These are phyloP conservation scores for Halophytophthora batemanensis DNA, from an alignment of 352 stramenopile genomes.

Conservation along the genomic window DNA sequence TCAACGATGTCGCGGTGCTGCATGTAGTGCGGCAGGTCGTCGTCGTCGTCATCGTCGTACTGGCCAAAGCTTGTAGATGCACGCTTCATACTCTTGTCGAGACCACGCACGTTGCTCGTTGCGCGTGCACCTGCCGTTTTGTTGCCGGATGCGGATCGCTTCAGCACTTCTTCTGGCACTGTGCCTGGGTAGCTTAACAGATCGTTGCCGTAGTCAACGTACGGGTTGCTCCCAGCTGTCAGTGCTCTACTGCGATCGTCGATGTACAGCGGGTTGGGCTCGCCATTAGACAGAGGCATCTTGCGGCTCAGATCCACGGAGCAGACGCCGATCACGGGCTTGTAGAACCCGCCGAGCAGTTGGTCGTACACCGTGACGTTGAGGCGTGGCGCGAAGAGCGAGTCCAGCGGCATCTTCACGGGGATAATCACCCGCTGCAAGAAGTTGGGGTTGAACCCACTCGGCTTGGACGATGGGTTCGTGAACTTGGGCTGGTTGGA, in stretches of 20 bases:
- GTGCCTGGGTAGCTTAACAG: constrained; percentile 57
- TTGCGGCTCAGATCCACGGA: constrained; percentile 74
- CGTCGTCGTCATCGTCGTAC: constrained; percentile 47
- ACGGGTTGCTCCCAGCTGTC: constrained; percentile 46
- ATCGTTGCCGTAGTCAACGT: constrained; percentile 58
- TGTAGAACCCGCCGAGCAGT: constrained; percentile 82
- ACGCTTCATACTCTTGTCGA: constrained; percentile 7
- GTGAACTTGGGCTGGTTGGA: constrained; percentile 65
- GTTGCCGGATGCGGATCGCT: background rate
- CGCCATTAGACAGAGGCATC: constrained; percentile 63
- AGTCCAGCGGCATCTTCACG: constrained; percentile 80
- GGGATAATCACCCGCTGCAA: constrained; percentile 82
- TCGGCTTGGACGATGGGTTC: constrained; percentile 75
- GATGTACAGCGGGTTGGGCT: constrained; percentile 59
- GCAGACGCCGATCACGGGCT: constrained; percentile 72
- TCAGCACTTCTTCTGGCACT: constrained; percentile 22
- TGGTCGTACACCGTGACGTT: constrained; percentile 86
- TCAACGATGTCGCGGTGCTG: constrained; percentile 49
- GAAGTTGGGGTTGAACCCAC: constrained; percentile 85
- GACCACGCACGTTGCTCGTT: constrained; percentile 6
- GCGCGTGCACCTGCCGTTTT: constrained; percentile 4
- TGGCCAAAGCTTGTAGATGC: constrained; percentile 29
- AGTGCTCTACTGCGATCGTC: constrained; percentile 29
- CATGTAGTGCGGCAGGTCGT: constrained; percentile 71
- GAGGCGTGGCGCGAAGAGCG: constrained; percentile 79